Evolutionary conservation across 2,329 filamentous ascomycete species (phyloP).

Genomic region (Ramularia endophylla): DNA sequence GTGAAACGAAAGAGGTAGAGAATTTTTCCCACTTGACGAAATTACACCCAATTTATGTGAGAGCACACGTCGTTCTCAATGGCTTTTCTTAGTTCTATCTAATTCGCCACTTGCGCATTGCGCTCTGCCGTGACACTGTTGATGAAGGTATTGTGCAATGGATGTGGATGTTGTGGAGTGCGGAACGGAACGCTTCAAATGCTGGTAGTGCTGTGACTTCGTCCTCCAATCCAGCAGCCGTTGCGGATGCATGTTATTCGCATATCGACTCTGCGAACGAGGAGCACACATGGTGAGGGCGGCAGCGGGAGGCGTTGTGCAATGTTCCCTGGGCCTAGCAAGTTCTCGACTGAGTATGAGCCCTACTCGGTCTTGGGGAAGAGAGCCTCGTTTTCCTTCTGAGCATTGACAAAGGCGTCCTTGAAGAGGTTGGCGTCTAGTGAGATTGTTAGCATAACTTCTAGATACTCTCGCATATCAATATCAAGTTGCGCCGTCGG

Average conservation of each 20-base stretch:
- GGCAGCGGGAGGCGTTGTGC: too few relatives aligned
- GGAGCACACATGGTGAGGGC: too few relatives aligned
- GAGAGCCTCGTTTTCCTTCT: conserved; percentile 88
- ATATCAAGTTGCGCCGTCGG: too few relatives aligned
- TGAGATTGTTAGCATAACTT: conserved; percentile 12
- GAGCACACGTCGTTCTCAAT: neutral
- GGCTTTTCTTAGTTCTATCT: conserved; percentile 16
- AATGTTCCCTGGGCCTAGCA: neutral
- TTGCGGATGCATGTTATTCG: too few relatives aligned
- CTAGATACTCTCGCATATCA: too few relatives aligned
- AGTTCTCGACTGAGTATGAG: neutral
- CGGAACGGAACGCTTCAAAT: conserved; percentile 25
- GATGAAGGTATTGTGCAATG: conserved; percentile 19
- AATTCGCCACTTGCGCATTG: conserved; percentile 12
- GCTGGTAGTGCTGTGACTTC: conserved; percentile 11
- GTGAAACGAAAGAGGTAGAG: too few relatives aligned
- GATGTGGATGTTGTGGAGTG: conserved; percentile 11
- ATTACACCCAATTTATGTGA: too few relatives aligned
- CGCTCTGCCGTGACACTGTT: conserved; percentile 13
- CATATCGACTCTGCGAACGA: too few relatives aligned
- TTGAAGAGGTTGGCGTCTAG: conserved; percentile 95
- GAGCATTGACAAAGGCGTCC: conserved; percentile 93
- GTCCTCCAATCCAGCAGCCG: too few relatives aligned
- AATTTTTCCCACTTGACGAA: too few relatives aligned
- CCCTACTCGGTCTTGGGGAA: conserved; percentile 47